Conservation (phyloP, 306 rosid species). For the Cajanus cajan region DNA sequence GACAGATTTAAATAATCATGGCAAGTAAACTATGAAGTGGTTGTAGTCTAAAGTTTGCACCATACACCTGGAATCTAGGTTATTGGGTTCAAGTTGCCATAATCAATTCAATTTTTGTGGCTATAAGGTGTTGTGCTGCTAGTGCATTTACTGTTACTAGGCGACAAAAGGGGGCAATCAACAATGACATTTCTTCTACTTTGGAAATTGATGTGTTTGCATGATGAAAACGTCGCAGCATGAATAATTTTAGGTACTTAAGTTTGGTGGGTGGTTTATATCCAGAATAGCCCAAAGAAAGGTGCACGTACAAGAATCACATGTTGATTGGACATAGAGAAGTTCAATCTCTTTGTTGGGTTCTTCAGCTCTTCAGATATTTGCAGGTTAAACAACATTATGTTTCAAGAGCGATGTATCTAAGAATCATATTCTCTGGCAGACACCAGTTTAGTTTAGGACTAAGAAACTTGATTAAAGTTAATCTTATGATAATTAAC, state of each 20-base stretch:
- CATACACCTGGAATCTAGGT: constrained; percentile 41
- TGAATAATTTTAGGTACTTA: background rate
- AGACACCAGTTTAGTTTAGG: constrained; percentile 1
- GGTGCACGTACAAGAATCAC: constrained; percentile 29
- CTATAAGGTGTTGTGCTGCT: constrained; percentile 28
- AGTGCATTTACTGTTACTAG: constrained; percentile 30
- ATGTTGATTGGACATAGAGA: constrained; percentile 26
- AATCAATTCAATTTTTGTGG: background rate
- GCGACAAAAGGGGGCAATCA: constrained; percentile 44
- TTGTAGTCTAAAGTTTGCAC: constrained; percentile 29
- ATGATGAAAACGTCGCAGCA: constrained; percentile 27
- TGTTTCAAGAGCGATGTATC: constrained; percentile 41
- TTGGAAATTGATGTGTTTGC: constrained; percentile 44
- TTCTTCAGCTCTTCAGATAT: constrained; percentile 17
- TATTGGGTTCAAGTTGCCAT: constrained; percentile 11
- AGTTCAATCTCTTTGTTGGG: constrained; percentile 38
- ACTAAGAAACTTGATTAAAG: background rate
- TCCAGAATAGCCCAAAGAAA: background rate
- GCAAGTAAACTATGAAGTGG: constrained; percentile 15
- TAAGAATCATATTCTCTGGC: constrained; percentile 25
- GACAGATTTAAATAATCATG: constrained; percentile 18
- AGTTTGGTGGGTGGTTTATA: constrained; percentile 7
- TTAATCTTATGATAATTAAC: constrained; percentile 24
- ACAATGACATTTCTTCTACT: constrained; percentile 31
- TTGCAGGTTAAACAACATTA: constrained; percentile 39